Evolutionary conservation across 352 stramenopile species (phyloP).

Genomic region (Pythium angustatum): DNA sequence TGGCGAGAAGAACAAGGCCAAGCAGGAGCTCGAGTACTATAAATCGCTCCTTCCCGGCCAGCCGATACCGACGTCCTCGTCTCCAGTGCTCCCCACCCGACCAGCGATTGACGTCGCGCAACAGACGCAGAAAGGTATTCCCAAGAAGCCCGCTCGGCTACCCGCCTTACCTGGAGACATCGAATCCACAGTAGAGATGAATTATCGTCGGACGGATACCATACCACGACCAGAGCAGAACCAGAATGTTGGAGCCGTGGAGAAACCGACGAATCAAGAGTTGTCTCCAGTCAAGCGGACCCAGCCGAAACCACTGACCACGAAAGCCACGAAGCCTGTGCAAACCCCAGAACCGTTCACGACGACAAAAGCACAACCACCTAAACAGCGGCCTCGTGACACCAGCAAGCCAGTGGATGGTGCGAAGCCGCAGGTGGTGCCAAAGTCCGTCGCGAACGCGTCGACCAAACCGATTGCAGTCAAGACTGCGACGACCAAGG

Average conservation of each 20-base stretch:
- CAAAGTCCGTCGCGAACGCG: neutral
- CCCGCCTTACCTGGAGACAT: slow-evolving; percentile 6
- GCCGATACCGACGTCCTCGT: neutral
- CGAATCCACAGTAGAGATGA: too few species aligned
- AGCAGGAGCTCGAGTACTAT: slow-evolving; percentile 60
- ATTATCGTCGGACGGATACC: too few species aligned
- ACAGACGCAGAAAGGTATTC: neutral
- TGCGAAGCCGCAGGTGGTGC: neutral
- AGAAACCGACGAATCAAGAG: slow-evolving; percentile 2
- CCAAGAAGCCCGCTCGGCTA: slow-evolving; percentile 23
- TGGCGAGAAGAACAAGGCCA: slow-evolving; percentile 38
- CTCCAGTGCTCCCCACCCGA: neutral
- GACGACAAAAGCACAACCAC: neutral
- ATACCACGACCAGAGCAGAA: neutral
- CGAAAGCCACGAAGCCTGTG: neutral
- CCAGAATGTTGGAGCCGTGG: neutral
- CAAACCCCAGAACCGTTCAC: neutral
- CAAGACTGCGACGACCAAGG: neutral
- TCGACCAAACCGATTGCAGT: neutral
- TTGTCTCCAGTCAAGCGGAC: slow-evolving; percentile 10
- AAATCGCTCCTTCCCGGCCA: slow-evolving; percentile 46
- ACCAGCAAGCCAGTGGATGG: neutral
- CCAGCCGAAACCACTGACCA: neutral
- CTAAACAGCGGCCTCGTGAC: neutral
- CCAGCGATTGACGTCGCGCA: neutral